Evolutionary conservation across 305 asterid species (phyloP).

Genomic region (Solanum hybrid): DNA sequence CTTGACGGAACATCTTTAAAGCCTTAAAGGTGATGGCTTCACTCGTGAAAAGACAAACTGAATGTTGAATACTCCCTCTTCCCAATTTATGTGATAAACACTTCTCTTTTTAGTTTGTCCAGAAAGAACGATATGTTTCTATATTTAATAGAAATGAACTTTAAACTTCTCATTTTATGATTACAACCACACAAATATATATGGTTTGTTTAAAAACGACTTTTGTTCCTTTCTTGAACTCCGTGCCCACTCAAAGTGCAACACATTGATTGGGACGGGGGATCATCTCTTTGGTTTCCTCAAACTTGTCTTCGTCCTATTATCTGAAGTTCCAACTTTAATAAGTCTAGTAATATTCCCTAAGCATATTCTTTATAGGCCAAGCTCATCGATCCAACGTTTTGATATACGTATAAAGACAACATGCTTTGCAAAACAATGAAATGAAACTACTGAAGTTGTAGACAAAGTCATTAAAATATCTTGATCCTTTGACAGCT

Average conservation of each 20-base stretch:
- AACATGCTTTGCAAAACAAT: neutral
- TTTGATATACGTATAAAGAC: neutral
- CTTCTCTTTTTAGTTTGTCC: neutral
- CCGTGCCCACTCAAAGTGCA: too few relatives aligned
- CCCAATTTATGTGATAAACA: neutral
- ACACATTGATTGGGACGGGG: too few relatives aligned
- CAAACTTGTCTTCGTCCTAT: too few relatives aligned
- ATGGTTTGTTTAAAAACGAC: too few relatives aligned
- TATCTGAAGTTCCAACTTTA: too few relatives aligned
- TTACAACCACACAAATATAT: neutral
- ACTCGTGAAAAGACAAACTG: neutral
- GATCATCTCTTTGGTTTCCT: too few relatives aligned
- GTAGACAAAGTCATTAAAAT: neutral
- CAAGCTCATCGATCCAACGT: neutral
- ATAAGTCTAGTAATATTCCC: neutral
- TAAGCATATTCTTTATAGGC: neutral
- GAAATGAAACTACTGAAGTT: neutral
- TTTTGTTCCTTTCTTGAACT: too few relatives aligned
- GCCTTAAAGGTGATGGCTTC: neutral
- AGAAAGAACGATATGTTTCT: neutral
- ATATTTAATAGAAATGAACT: neutral
- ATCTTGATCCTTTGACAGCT: neutral
- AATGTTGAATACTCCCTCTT: neutral
- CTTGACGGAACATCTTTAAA: neutral
- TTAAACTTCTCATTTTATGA: neutral